Conservation (phyloP, 192 early-diverging fungal species). For the Coemansia sp. region DNA sequence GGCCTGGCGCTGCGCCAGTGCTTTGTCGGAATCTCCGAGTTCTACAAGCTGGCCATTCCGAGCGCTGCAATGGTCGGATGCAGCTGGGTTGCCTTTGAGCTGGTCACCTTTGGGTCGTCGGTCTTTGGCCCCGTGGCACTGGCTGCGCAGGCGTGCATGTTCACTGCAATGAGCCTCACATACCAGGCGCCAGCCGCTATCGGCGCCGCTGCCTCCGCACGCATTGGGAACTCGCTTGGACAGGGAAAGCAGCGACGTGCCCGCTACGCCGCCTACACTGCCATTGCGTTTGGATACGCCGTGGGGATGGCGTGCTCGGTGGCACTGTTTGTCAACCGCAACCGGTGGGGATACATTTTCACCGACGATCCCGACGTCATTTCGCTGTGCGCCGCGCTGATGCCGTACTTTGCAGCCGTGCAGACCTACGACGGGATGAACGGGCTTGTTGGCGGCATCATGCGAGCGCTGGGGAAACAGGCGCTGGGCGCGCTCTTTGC, state of each 20-base stretch:
- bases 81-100: slow-evolving; percentile 84
- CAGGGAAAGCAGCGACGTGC: slow-evolving; percentile 59
- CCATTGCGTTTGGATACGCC: slow-evolving; percentile 60
- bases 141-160: slow-evolving; percentile 79
- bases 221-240: slow-evolving; percentile 78
- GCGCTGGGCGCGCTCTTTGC: slow-evolving; percentile 53
- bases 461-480: slow-evolving; percentile 60
- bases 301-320: slow-evolving; percentile 61
- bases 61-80: slow-evolving; percentile 81
- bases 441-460: slow-evolving; percentile 57
- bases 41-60: slow-evolving; percentile 75
- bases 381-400: slow-evolving; percentile 30
- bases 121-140: slow-evolving; percentile 72
- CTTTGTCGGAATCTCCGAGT: slow-evolving; percentile 62
- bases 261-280: slow-evolving; percentile 56
- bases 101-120: slow-evolving; percentile 71
- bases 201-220: slow-evolving; percentile 72
- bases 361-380: slow-evolving; percentile 28
- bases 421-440: slow-evolving; percentile 60
- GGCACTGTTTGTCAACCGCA: slow-evolving; percentile 59
- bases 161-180: slow-evolving; percentile 68
- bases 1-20: slow-evolving; percentile 68
- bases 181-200: slow-evolving; percentile 74
- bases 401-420: slow-evolving; percentile 43
- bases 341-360: slow-evolving; percentile 67